phyloP scores from a whole-genome alignment of 495 filamentous ascomycete species.

The Rostrohypoxylon terebratum region DNA sequence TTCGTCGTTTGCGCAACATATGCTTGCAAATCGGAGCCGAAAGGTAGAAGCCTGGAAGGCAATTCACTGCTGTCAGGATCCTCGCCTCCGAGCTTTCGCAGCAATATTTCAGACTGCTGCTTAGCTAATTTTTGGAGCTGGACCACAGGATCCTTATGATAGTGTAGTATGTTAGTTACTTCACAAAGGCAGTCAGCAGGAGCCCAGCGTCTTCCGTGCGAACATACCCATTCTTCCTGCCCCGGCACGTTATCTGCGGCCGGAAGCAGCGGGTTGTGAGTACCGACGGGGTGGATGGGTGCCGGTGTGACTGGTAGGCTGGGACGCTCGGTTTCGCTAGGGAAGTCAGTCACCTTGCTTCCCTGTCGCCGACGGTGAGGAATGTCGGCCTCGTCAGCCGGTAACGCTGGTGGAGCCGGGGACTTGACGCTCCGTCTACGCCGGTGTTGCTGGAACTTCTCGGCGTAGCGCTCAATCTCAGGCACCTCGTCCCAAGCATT shows the following conservation, averaged over 20 bases:
- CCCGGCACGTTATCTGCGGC: conserved; percentile 82
- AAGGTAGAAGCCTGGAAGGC: conserved; percentile 58
- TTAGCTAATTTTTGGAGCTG: conserved; percentile 76
- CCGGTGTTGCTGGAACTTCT: conserved; percentile 72
- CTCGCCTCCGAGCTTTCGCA: conserved; percentile 54
- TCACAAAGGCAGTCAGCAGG: conserved; percentile 69
- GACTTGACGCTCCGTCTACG: conserved; percentile 62
- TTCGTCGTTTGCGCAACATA: conserved; percentile 57
- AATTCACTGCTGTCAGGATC: conserved; percentile 49
- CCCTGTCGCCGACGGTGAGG: conserved; percentile 60
- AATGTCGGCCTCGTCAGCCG: conserved; percentile 38
- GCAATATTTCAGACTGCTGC: conserved; percentile 69
- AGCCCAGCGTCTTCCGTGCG: conserved; percentile 64
- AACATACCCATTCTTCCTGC: conserved; percentile 91
- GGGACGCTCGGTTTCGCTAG: conserved; percentile 82
- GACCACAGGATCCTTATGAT: conserved; percentile 73
- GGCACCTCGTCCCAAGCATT: conserved; percentile 93
- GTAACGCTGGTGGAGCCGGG: conserved; percentile 21
- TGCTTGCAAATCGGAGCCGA: conserved; percentile 63
- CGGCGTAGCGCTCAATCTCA: conserved; percentile 83
- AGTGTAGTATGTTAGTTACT: conserved; percentile 63
- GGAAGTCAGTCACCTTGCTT: conserved; percentile 85
- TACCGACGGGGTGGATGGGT: conserved; percentile 70
- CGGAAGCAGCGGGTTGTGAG: conserved; percentile 70
- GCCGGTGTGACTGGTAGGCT: conserved; percentile 93